Base-by-base conservation (phyloP, 2,329 filamentous ascomycete species). In the Fusarium piperis region DNA sequence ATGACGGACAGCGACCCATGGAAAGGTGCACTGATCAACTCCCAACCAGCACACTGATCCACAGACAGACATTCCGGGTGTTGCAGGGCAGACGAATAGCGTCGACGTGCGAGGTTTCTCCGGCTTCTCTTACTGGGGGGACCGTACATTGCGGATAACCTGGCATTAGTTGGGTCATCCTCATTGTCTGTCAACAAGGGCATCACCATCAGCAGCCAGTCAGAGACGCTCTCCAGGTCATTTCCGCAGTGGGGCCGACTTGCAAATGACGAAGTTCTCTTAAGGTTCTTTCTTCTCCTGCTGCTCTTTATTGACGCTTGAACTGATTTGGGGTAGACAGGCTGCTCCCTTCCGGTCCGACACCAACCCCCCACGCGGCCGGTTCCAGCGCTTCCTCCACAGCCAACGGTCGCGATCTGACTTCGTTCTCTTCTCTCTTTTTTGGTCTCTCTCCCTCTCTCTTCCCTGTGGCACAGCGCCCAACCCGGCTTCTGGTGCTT, bases 21-120 rank as follows among this genome's bases (percentile, higher is more conserved):
- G 44, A 55, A 44, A 55, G 26, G 33, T 32, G 26, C 46, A 23
- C 59, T 39, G 32, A 52, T 23, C 20, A 28, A 23, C 12, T 59
- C 38, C 38, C 30, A 59, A 30, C n/a, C 39, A 59, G 41, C 15
- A 20, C 44, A 51, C 58, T 36, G 16, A 30, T 51, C 39, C 57
- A 38, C 38, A 35, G 30, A 26, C 39, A 20, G 35, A 32, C 23
- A 13, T n/a, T 18, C 33, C 38, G 35, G 15, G 23, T 28, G 55
- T 56, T 67, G 67, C 71, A 71, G 59, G 68, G 68, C 68, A 61
- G 68, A 68, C 52, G 67, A 71, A 59, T 71, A 57, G 39, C 56
- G 69, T 59, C 64, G 46, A 46, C 51, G 68, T 58, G 69, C 57
- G 69, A 70, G 51, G 53, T 65, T 65, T 64, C 59, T 57, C 38